A percentile compares a stretch with the other conserved stretches of the same genome.
These are phyloP conservation scores for Myxozyma mucilagina DNA, from an alignment of 805 yeast species.

Conservation along the genomic window DNA sequence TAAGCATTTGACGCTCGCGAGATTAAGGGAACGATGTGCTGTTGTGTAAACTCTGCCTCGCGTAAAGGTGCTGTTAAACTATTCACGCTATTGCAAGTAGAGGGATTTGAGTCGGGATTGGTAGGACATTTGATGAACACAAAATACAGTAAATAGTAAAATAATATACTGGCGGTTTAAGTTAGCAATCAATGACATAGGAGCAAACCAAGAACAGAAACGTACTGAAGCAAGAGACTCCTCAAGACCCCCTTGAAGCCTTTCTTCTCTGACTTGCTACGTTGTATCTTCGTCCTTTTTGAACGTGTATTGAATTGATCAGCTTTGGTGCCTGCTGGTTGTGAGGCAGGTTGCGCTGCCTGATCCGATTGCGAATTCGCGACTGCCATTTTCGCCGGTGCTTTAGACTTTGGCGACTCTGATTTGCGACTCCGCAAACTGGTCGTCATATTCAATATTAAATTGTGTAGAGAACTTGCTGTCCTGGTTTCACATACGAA, in stretches of 20 bases:
- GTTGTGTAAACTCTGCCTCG: neutral
- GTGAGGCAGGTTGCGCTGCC: too few species aligned
- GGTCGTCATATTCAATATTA: too few species aligned
- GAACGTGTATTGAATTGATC: too few species aligned
- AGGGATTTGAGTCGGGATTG: slow-evolving; percentile 3
- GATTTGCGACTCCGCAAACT: too few species aligned
- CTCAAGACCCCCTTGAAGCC: neutral
- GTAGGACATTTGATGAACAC: slow-evolving; percentile 10
- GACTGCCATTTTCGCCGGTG: too few species aligned
- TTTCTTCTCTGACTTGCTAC: neutral
- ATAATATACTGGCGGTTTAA: slow-evolving; percentile 41
- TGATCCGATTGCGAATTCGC: too few species aligned
- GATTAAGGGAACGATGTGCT: neutral
- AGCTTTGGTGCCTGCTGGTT: too few species aligned
- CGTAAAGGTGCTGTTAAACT: slow-evolving; percentile 5
- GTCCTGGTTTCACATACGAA: too few species aligned
- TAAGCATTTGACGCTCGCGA: neutral
- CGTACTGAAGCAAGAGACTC: neutral
- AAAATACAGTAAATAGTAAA: slow-evolving; percentile 12
- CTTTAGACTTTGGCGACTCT: too few species aligned
- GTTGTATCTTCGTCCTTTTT: too few species aligned
- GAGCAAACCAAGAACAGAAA: neutral
- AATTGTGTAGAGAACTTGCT: too few species aligned
- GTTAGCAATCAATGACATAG: neutral
- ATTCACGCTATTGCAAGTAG: slow-evolving; percentile 7